Evolutionary conservation across 2,329 filamentous ascomycete genomes (phyloP).

Genomic region (Scytalidium lignicola): DNA sequence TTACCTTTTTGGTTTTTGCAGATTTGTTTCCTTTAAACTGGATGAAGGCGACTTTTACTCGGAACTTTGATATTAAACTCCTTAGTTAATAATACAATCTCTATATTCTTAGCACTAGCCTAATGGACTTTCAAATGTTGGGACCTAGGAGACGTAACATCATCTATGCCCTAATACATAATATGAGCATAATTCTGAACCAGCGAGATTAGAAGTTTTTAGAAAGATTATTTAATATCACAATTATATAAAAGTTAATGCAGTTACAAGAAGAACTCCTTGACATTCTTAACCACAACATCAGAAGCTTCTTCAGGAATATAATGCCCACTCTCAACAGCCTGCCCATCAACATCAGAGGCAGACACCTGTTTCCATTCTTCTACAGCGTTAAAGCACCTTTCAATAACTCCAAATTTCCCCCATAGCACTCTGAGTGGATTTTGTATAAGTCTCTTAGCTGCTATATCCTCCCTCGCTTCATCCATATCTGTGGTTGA

Average conservation of each 20-base stretch:
- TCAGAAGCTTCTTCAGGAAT: slow-evolving; percentile 44
- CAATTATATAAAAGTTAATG: background rate
- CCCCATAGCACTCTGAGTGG: slow-evolving; percentile 47
- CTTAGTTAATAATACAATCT: slow-evolving; percentile 2
- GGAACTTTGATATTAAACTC: background rate
- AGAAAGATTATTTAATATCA: too few species aligned
- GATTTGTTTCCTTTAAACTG: background rate
- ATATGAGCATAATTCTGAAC: too few species aligned
- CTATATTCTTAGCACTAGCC: too few species aligned
- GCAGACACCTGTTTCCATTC: slow-evolving; percentile 44
- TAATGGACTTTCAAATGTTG: too few species aligned
- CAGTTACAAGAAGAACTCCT: slow-evolving; percentile 30
- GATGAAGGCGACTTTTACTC: slow-evolving; percentile 3
- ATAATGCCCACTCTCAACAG: slow-evolving; percentile 40
- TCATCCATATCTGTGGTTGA: slow-evolving; percentile 45
- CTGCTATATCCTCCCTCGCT: slow-evolving; percentile 36
- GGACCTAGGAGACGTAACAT: too few species aligned
- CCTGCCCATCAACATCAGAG: slow-evolving; percentile 31
- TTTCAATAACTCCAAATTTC: slow-evolving; percentile 40
- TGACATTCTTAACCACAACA: slow-evolving; percentile 34
- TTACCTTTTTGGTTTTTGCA: background rate
- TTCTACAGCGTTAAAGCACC: slow-evolving; percentile 38
- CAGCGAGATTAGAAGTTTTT: too few species aligned
- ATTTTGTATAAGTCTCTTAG: slow-evolving; percentile 34
- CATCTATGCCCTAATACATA: too few species aligned